A percentile compares a stretch with the other conserved stretches of the same genome.
These are phyloP conservation scores for Fraxinus cuspidata DNA, from an alignment of 257 asterid species.

Conservation along the genomic window DNA sequence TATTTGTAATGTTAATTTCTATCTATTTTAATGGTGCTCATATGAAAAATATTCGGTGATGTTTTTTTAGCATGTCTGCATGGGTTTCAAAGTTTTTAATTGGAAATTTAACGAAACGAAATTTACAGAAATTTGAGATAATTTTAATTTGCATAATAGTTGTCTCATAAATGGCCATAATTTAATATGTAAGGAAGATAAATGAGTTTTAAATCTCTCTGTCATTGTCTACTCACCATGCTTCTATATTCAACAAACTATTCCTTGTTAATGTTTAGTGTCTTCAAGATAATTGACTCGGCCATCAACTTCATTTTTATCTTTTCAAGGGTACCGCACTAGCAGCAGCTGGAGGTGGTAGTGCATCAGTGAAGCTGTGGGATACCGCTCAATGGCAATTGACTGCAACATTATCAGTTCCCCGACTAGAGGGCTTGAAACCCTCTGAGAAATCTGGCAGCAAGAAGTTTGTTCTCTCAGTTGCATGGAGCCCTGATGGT, in stretches of 20 bases:
- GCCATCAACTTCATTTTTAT: constrained; percentile 8
- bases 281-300: background rate
- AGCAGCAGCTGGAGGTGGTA: constrained; percentile 98
- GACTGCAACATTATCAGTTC: constrained; percentile 68
- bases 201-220: background rate
- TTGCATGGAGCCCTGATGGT: constrained; percentile 95
- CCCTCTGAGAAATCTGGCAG: constrained; percentile 68
- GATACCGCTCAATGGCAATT: constrained; percentile 85
- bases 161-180: too few relatives aligned
- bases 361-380: constrained; percentile 93
- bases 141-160: too few relatives aligned
- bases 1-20: too few relatives aligned
- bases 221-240: background rate
- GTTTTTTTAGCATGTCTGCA: too few relatives aligned
- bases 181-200: too few relatives aligned
- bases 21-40: background rate
- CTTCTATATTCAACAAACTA: background rate
- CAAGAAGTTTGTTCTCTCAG: constrained; percentile 89
- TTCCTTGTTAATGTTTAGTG: background rate
- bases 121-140: too few relatives aligned
- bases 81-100: too few relatives aligned
- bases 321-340: constrained; percentile 71
- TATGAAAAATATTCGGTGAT: background rate
- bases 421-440: constrained; percentile 77
- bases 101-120: too few relatives aligned